phyloP scores from a whole-genome alignment of 257 asterid genomes.

The Solanum bukasovii region DNA sequence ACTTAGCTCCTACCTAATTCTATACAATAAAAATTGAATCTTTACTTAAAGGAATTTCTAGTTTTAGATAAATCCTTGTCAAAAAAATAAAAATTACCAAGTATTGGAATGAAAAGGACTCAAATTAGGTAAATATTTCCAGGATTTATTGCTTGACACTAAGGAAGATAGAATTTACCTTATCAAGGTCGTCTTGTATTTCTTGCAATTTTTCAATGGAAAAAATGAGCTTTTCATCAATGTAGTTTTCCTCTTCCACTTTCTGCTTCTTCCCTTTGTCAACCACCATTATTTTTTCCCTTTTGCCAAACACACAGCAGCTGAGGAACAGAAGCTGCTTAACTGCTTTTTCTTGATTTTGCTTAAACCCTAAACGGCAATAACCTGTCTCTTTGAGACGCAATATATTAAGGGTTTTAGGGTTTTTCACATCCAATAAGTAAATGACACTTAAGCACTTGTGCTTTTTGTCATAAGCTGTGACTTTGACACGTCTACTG shows the following conservation, averaged over 20 bases:
- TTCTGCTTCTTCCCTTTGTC: conserved; percentile 68
- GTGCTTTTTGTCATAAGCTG: not conserved
- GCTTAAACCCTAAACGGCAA: not conserved
- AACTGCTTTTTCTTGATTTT: not conserved
- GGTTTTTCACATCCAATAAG: not conserved
- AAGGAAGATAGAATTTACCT: conserved; percentile 11
- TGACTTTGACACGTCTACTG: not conserved
- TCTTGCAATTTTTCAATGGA: conserved; percentile 63
- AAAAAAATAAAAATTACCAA: not conserved
- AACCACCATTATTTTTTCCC: conserved; percentile 27
- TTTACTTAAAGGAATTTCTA: not conserved
- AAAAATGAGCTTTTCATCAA: conserved; percentile 38
- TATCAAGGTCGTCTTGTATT: conserved; percentile 61
- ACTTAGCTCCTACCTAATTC: not conserved
- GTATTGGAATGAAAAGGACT: not conserved
- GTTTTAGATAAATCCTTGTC: not conserved
- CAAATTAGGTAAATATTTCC: not conserved
- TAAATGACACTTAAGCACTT: not conserved
- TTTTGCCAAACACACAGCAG: not conserved
- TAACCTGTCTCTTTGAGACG: not conserved
- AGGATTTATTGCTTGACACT: not conserved
- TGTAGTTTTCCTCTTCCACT: conserved; percentile 34
- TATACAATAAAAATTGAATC: not conserved
- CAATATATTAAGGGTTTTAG: not conserved
- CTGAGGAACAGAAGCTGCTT: not conserved